phyloP scores from a whole-genome alignment of 2,329 filamentous ascomycete genomes.

The Xylariaceae sp. region DNA sequence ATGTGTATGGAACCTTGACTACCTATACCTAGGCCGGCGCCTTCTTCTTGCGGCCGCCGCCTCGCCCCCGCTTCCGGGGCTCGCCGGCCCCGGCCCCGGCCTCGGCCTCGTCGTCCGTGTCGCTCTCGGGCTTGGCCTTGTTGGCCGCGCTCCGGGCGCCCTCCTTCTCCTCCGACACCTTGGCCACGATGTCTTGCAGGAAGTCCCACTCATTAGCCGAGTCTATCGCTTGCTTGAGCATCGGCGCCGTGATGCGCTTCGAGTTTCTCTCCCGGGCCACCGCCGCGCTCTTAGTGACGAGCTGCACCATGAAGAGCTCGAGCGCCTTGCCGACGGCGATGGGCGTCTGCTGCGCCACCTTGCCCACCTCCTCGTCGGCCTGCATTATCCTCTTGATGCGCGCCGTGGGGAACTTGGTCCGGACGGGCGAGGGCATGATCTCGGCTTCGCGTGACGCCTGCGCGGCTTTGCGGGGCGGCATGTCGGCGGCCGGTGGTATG shows the following conservation, averaged over 20 bases:
- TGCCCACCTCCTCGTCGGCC: conserved; percentile 95
- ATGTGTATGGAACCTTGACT: too few species aligned
- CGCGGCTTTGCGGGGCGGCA: conserved; percentile 33
- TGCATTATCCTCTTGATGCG: conserved; percentile 99
- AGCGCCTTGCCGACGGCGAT: conserved; percentile 93
- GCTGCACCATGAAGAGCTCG: conserved; percentile 94
- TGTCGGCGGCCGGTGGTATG: conserved; percentile 18
- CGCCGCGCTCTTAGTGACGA: conserved; percentile 81
- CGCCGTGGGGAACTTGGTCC: conserved; percentile 93
- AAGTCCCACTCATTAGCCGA: conserved; percentile 94
- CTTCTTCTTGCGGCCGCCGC: conserved; percentile 45
- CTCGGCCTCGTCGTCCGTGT: conserved; percentile 43
- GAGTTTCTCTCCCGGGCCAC: conserved; percentile 76
- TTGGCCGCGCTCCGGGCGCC: conserved; percentile 27
- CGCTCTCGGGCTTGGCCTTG: conserved; percentile 41
- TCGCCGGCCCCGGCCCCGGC: conserved; percentile 35
- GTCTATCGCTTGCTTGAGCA: conserved; percentile 85
- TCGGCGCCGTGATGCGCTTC: conserved; percentile 81
- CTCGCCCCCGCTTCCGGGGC: conserved; percentile 39
- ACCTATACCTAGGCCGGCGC: conserved; percentile 25
- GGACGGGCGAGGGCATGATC: conserved; percentile 64
- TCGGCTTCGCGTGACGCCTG: conserved; percentile 30
- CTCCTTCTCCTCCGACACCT: conserved; percentile 55
- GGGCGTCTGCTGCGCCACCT: conserved; percentile 94
- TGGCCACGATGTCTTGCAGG: conserved; percentile 79